phyloP scores from a whole-genome alignment of 352 stramenopile genomes.

The Globisporangium middletonii region DNA sequence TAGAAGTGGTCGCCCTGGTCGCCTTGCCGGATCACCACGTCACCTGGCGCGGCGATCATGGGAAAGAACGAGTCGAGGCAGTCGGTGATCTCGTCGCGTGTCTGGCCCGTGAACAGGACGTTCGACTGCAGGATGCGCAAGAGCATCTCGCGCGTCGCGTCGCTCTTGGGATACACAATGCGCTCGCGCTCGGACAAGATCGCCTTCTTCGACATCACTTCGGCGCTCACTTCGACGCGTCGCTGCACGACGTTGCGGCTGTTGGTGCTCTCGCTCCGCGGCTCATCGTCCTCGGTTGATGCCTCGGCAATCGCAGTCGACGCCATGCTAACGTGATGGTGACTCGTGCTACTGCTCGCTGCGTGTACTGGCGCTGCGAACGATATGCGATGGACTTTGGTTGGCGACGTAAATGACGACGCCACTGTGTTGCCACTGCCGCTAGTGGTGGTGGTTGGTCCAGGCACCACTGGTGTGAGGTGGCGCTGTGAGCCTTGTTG shows the following conservation, averaged over 20 bases:
- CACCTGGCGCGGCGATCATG: slow-evolving; percentile 31
- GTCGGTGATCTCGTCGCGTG: slow-evolving; percentile 44
- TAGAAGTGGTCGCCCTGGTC: slow-evolving; percentile 80
- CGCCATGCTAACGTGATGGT: slow-evolving; percentile 1
- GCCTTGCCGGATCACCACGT: slow-evolving; percentile 60
- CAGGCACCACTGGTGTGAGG: neutral
- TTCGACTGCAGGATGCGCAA: slow-evolving; percentile 68
- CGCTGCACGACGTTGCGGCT: slow-evolving; percentile 21
- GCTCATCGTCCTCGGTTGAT: neutral
- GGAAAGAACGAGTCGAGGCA: slow-evolving; percentile 76
- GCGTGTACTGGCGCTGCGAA: slow-evolving; percentile 11
- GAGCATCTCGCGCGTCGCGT: slow-evolving; percentile 45
- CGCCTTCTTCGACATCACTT: slow-evolving; percentile 69
- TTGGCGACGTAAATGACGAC: neutral
- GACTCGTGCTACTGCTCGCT: slow-evolving; percentile 1
- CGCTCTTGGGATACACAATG: slow-evolving; percentile 56
- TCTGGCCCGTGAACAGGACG: slow-evolving; percentile 63
- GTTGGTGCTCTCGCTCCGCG: neutral
- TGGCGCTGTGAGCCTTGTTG: neutral
- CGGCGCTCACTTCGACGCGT: slow-evolving; percentile 68
- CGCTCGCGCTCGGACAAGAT: slow-evolving; percentile 49
- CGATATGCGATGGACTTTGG: slow-evolving; percentile 20
- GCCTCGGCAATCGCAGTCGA: neutral
- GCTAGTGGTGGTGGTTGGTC: too few species aligned
- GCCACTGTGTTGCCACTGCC: neutral